Conservation (phyloP, 2,329 filamentous ascomycete genomes). For the Pseudonectria foliicola region DNA sequence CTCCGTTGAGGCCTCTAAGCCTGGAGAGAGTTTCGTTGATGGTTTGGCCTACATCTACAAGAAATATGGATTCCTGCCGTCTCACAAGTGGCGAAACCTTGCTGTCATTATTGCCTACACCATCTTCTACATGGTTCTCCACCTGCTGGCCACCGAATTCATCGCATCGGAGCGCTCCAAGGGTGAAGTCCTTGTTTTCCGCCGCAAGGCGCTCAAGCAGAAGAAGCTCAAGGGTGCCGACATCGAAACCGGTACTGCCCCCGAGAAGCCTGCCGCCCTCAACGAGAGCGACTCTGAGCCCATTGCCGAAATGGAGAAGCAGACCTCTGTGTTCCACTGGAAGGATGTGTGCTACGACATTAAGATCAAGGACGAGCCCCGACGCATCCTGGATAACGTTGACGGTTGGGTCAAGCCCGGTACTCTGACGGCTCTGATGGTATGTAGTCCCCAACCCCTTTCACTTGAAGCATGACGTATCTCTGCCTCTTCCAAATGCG, state of each 20-base stretch:
- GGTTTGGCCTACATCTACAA: conserved; percentile 41
- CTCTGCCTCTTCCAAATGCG: no score
- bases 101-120: conserved; percentile 49
- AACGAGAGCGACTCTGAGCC: conserved; percentile 11
- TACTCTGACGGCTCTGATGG: conserved; percentile 64
- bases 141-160: conserved; percentile 44
- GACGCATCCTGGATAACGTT: conserved; percentile 62
- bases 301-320: conserved; percentile 16
- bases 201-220: conserved; percentile 28
- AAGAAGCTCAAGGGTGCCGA: conserved; percentile 10
- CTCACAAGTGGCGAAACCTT: conserved; percentile 49
- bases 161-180: conserved; percentile 45
- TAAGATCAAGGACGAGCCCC: conserved; percentile 56
- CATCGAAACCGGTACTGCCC: conserved; percentile 10
- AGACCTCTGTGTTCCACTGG: conserved; percentile 56
- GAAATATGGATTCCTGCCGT: conserved; percentile 39
- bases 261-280: conserved; percentile 11
- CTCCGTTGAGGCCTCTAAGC: conserved; percentile 37
- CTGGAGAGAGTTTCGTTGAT: conserved; percentile 36
- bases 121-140: conserved; percentile 38
- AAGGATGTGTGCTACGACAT: conserved; percentile 68
- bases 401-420: conserved; percentile 72
- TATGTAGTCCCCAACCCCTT: background rate
- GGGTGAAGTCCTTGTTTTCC: conserved; percentile 55
- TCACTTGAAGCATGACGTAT: no score